A percentile compares a stretch with the other conserved stretches of the same genome.
These are phyloP conservation scores for Coprinopsis strossmayeri DNA, from an alignment of 768 basidiomycete genomes.

Conservation along the genomic window DNA sequence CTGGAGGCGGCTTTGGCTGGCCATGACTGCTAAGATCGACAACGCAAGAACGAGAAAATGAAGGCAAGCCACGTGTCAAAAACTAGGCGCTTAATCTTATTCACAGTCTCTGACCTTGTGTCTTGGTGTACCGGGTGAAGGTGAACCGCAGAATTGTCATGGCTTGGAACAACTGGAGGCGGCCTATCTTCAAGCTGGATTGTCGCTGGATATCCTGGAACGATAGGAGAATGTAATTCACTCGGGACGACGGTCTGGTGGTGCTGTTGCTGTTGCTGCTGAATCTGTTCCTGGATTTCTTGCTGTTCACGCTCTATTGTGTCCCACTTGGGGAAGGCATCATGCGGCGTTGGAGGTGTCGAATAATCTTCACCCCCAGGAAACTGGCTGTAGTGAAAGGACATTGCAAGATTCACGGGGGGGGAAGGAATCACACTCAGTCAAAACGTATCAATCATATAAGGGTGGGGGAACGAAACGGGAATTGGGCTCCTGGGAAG, in stretches of 20 bases:
- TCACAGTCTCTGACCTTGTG: conserved; percentile 12
- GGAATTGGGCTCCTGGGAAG: conserved; percentile 13
- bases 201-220: conserved; percentile 7
- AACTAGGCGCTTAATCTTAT: neutral
- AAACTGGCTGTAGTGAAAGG: conserved; percentile 40
- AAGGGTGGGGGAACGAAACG: conserved; percentile 16
- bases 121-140: conserved; percentile 12
- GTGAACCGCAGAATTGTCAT: conserved; percentile 10
- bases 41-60: neutral
- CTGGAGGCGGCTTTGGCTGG: neutral
- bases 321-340: conserved; percentile 33
- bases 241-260: conserved; percentile 12
- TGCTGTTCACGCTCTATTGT: conserved; percentile 34
- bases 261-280: conserved; percentile 22
- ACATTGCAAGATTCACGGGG: conserved; percentile 27
- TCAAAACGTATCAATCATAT: conserved; percentile 12
- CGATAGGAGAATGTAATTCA: conserved; percentile 19
- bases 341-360: conserved; percentile 41
- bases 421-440: conserved; percentile 2
- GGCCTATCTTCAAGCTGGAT: conserved; percentile 15
- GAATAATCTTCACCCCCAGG: conserved; percentile 40
- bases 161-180: conserved; percentile 11
- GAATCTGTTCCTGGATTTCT: conserved; percentile 27
- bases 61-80: conserved; percentile 5
- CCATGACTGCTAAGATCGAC: neutral